These are phyloP conservation scores for Glycine soja DNA, from an alignment of 306 rosid genomes.

Conservation along the genomic window DNA sequence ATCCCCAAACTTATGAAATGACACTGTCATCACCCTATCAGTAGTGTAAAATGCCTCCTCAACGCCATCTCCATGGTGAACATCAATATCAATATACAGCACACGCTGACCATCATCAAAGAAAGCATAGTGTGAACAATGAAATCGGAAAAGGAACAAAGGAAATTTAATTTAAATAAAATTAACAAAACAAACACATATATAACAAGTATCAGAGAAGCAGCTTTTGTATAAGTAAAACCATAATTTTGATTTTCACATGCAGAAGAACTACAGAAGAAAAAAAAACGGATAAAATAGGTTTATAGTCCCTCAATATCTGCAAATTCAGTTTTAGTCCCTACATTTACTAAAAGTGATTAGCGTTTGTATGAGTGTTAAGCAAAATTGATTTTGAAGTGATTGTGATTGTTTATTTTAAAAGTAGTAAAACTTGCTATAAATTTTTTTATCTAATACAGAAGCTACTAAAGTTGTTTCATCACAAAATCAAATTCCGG, in stretches of 20 bases:
- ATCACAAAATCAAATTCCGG: background rate
- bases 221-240: background rate
- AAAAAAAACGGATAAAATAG: background rate
- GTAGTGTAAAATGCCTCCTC: slow-evolving; percentile 96
- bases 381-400: background rate
- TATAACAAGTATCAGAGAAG: slow-evolving; percentile 8
- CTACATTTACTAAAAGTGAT: background rate
- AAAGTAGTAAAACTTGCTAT: background rate
- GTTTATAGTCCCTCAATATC: background rate
- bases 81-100: slow-evolving; percentile 81
- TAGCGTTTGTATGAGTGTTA: background rate
- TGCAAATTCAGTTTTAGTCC: background rate
- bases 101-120: slow-evolving; percentile 73
- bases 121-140: slow-evolving; percentile 19
- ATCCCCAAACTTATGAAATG: slow-evolving; percentile 91
- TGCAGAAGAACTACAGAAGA: background rate
- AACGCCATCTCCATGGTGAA: slow-evolving; percentile 94
- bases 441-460: background rate
- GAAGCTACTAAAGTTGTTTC: background rate
- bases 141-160: slow-evolving; percentile 15
- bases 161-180: background rate
- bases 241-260: background rate
- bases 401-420: background rate
- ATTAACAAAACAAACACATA: background rate
- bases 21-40: slow-evolving; percentile 91